These are phyloP conservation scores for Toxoplasma gondii DNA, from an alignment of 169 alveolate genomes.

Conservation along the genomic window DNA sequence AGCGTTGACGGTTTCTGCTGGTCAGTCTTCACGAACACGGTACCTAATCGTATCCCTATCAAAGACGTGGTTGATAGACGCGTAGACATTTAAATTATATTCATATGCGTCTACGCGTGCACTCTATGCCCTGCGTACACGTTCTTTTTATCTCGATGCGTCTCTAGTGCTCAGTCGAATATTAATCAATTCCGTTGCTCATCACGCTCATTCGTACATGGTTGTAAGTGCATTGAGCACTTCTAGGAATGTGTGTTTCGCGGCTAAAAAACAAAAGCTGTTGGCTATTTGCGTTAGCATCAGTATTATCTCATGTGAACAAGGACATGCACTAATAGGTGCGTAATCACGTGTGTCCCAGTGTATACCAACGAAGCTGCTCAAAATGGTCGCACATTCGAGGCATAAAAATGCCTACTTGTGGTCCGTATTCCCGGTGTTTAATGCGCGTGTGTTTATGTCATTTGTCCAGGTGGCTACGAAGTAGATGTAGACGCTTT, in stretches of 20 bases:
- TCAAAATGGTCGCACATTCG: neutral
- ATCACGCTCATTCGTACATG: too few relatives aligned
- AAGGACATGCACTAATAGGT: too few relatives aligned
- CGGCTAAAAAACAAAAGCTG: too few relatives aligned
- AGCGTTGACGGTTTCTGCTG: neutral
- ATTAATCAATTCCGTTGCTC: too few relatives aligned
- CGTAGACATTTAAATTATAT: neutral
- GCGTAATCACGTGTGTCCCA: neutral
- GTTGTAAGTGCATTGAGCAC: too few relatives aligned
- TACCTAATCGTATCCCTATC: neutral
- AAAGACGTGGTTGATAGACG: too few relatives aligned
- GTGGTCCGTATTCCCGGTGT: neutral
- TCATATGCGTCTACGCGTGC: neutral
- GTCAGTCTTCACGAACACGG: neutral
- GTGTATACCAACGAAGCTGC: neutral
- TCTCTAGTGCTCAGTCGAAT: neutral
- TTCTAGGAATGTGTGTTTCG: too few relatives aligned
- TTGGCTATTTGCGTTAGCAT: neutral
- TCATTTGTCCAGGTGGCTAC: constrained; percentile 46
- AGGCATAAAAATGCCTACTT: neutral
- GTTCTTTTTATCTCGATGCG: neutral
- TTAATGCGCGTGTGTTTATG: neutral
- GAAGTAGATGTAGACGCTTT: constrained; percentile 64
- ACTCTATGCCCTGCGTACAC: neutral
- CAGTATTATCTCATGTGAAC: neutral